Base-by-base conservation (phyloP, 768 basidiomycete species). In the Mycena leptocephala region DNA sequence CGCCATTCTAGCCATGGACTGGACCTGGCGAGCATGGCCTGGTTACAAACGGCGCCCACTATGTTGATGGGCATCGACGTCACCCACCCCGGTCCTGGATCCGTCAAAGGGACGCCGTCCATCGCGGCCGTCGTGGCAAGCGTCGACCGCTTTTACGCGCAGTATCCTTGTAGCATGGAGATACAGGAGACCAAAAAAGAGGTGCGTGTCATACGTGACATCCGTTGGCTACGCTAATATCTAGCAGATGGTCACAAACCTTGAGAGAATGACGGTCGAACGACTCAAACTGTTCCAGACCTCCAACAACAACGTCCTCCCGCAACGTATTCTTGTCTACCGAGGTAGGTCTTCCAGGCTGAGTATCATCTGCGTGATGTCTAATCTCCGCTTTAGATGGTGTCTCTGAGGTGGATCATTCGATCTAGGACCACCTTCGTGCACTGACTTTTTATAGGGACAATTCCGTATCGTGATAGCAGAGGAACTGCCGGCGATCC, bases 121-220 rank as follows among this genome's bases (percentile, higher is more conserved):
- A 93, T 97, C 74, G 95, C 95, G 0, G 96, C 95, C 6, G 94
- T 96, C n/a, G 95, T 96, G 7, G 96, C 93, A 2, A 96, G 92
- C 76, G 86, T 90, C 30, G 95, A 96, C 79, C 69, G 74, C 5
- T 82, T 88, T 3, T 95, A 89, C 79, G 91, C 89, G 0, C 95
- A 96, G 64, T 96, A 89, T 83, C 95, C 95, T 0, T 94, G 92
- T 1, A 95, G 94, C 76, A 83, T 97, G 86, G 86, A 90, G 68
- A 89, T 95, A 16, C 96, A 97, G 78, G 90, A 93, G 82, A 86
- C 90, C 7, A 93, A 89, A 87, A 93, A 95, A 85, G 96, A 96
- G 91, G 95, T 93, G 74, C 59, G 84, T 63, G 10, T 61, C 46
- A 20, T 18, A 37, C 2, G n/a, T 26, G 14, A 24, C 35, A 13